A percentile compares a stretch with the other conserved stretches of the same genome.
Evolutionary conservation across 371 early-diverging fungal genomes (phyloP).

Genomic region (Amoeboaphelidium occidentale): DNA sequence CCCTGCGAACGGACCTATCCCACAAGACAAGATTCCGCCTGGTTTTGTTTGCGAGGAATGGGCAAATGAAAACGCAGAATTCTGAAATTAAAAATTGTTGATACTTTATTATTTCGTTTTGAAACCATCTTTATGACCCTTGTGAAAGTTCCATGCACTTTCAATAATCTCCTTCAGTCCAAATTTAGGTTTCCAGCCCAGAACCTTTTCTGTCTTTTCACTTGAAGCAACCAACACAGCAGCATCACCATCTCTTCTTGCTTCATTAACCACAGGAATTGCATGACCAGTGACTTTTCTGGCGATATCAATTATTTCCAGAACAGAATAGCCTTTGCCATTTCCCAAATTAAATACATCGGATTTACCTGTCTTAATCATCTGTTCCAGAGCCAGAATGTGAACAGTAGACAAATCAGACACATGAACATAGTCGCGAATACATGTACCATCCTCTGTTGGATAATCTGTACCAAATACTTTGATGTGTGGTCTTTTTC

Average conservation of each 20-base stretch:
- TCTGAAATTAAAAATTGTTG: too few species aligned
- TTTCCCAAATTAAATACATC: constrained; percentile 20
- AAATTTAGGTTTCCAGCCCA: constrained; percentile 15
- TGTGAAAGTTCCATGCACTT: neutral
- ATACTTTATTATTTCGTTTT: too few species aligned
- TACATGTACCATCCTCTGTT: constrained; percentile 18
- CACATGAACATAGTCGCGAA: constrained; percentile 23
- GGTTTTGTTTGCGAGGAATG: too few species aligned
- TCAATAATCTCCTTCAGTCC: neutral
- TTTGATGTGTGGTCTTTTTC: constrained; percentile 16
- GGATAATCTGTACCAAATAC: constrained; percentile 21
- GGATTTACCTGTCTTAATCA: constrained; percentile 9
- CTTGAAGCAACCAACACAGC: constrained; percentile 18
- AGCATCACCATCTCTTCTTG: constrained; percentile 22
- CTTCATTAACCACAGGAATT: constrained; percentile 12
- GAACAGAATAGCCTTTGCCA: constrained; percentile 20
- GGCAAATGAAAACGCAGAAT: too few species aligned
- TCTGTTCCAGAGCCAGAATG: constrained; percentile 20
- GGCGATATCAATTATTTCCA: constrained; percentile 18
- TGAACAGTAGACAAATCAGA: constrained; percentile 21
- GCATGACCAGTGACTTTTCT: constrained; percentile 20
- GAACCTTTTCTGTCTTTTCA: constrained; percentile 17
- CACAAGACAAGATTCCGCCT: too few species aligned
- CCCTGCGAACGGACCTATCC: too few species aligned
- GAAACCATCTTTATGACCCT: neutral